phyloP scores from a whole-genome alignment of 306 rosid species.

The Citrullus mucosospermus region DNA sequence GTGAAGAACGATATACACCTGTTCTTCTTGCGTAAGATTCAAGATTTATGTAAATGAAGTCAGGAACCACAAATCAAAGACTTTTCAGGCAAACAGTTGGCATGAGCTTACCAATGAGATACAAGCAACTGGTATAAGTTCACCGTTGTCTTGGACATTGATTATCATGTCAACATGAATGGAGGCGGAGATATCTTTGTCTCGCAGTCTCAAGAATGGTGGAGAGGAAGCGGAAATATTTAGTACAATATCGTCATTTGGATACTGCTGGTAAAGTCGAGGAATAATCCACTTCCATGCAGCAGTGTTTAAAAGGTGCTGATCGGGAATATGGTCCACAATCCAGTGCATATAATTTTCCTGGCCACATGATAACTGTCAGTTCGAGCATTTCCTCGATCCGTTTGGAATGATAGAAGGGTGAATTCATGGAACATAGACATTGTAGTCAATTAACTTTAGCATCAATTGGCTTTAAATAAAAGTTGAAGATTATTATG shows the following conservation, averaged over 20 bases:
- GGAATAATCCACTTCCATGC: constrained; percentile 74
- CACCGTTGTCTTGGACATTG: constrained; percentile 37
- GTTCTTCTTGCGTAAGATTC: not conserved
- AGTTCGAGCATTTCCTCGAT: not conserved
- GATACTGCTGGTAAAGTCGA: constrained; percentile 58
- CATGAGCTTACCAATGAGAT: constrained; percentile 54
- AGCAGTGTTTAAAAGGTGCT: constrained; percentile 49
- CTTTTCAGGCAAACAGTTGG: not conserved
- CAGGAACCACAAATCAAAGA: not conserved
- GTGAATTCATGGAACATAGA: not conserved
- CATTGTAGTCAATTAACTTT: not conserved
- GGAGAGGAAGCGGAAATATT: constrained; percentile 51
- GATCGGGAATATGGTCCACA: constrained; percentile 41
- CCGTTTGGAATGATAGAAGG: not conserved
- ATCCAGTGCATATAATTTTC: constrained; percentile 44
- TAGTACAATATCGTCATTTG: constrained; percentile 56
- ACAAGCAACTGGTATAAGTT: constrained; percentile 58
- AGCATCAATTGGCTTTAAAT: not conserved
- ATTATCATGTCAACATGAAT: constrained; percentile 42
- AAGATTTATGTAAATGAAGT: not conserved
- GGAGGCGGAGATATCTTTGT: constrained; percentile 23
- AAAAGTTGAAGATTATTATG: not conserved
- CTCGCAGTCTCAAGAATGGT: constrained; percentile 36
- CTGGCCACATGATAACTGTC: constrained; percentile 14
- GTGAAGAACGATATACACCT: too few species aligned